Percentiles rank a stretch among this genome's conserved stretches.
These are phyloP conservation scores for Pichia kudriavzevii DNA, from an alignment of 1,139 yeast genomes.

Conservation along the genomic window DNA sequence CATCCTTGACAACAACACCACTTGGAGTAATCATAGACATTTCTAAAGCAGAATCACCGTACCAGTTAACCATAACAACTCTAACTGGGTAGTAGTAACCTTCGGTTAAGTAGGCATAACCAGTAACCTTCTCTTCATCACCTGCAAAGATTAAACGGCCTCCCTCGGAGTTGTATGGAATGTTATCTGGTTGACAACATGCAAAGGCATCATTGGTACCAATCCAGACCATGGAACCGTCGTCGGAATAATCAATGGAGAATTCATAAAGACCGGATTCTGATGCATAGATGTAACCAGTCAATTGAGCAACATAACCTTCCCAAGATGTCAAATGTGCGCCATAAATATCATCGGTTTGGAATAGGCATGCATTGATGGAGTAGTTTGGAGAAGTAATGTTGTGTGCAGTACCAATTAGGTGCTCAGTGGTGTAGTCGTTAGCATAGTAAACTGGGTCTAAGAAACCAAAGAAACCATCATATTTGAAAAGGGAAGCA, in stretches of 20 bases:
- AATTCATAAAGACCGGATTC: constrained; percentile 16
- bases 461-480: constrained; percentile 5
- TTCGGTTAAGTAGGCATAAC: constrained; percentile 9
- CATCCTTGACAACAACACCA: constrained; percentile 5
- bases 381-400: constrained; percentile 13
- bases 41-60: constrained; percentile 8
- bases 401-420: constrained; percentile 8
- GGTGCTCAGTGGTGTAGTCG: constrained; percentile 8
- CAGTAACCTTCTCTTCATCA: constrained; percentile 3
- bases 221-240: constrained; percentile 15
- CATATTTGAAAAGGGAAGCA: constrained; percentile 8
- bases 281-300: constrained; percentile 19
- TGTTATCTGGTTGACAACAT: constrained; percentile 13
- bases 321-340: constrained; percentile 10
- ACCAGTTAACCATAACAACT: constrained; percentile 15
- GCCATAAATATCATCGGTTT: constrained; percentile 8
- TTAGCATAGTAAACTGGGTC: constrained; percentile 11
- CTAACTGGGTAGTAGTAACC: constrained; percentile 18
- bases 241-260: constrained; percentile 10
- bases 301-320: constrained; percentile 15
- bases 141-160: constrained; percentile 7
- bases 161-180: constrained; percentile 8
- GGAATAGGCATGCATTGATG: constrained; percentile 5
- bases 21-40: constrained; percentile 11
- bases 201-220: constrained; percentile 13